Conservation (phyloP, 352 stramenopile species). For the Globisporangium viniferum region DNA sequence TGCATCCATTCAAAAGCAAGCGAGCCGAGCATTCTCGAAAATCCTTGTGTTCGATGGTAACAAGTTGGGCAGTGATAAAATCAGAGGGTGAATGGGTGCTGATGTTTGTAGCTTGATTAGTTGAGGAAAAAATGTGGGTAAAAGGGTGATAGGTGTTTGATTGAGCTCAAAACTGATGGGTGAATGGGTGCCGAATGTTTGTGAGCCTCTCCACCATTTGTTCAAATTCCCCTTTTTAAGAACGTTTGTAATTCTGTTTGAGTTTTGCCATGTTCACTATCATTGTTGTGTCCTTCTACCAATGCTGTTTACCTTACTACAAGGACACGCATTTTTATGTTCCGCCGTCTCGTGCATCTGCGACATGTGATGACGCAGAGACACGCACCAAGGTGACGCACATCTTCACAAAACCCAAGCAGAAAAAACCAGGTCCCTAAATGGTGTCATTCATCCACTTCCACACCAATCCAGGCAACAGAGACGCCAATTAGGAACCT, state of each 20-base stretch:
- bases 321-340: background rate
- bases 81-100: background rate
- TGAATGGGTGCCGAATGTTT: too few species aligned
- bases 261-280: too few species aligned
- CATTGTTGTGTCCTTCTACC: too few species aligned
- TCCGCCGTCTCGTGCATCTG: background rate
- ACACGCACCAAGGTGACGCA: background rate
- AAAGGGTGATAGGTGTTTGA: too few species aligned
- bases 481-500: background rate
- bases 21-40: background rate
- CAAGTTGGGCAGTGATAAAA: background rate
- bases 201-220: too few species aligned
- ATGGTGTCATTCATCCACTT: too few species aligned
- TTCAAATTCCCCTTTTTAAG: too few species aligned
- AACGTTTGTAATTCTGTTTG: too few species aligned
- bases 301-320: too few species aligned
- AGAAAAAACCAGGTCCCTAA: slow-evolving; percentile 14
- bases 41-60: background rate
- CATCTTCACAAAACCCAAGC: slow-evolving; percentile 16
- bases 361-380: slow-evolving; percentile 3
- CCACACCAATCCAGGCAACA: slow-evolving; percentile 10
- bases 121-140: too few species aligned
- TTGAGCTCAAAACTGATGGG: too few species aligned
- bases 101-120: too few species aligned
- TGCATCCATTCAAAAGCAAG: background rate